Base-by-base conservation (phyloP, 108 stramenopile species). In the Schizochytrium sp. region DNA sequence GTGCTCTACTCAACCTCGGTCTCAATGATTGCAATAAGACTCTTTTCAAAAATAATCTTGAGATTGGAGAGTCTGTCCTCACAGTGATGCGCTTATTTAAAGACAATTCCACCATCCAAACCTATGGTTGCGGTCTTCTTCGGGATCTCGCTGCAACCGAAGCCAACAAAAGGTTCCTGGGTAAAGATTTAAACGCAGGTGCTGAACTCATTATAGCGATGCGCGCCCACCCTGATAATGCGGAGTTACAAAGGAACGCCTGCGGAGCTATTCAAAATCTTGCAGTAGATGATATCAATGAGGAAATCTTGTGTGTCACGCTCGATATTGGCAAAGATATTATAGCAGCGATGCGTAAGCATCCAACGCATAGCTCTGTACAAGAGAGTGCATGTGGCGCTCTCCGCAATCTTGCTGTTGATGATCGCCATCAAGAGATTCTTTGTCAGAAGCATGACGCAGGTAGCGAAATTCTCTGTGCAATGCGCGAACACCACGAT, bases 241-340 rank as follows among this genome's bases (percentile, higher is more conserved):
- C 1, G 28, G 59, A 2, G 19, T 17, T 60, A n/a, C 59, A 60
- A n/a, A n/a, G 28, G 59, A 60, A 60, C 50, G 76, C 45, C 17
- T 83, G 76, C 76, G 76, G 76, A 13, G 53, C 76, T 8, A 47
- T 83, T 1, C 53, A 55, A 28, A 83, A 83, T 42, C 76, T 83
- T 5, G 76, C 76, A n/a, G 19, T 83, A n/a, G 28, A 83, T 15
- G 64, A 69, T 10, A 38, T 8, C 42, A 69, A 69, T 44, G 42
- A 44, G 5, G 64, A 44, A 38, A 69, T 12, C 7, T 44, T 69
- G 64, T 12, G 64, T 38, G 5, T 44, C 8, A 15, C 7, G 64
- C 64, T 69, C 64, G 64, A 69, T 12, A 44, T 44, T 38, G 64
- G 64, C 64, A 44, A 7, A 38, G 64, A 38, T 7, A 44, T 38